Evolutionary conservation across 306 rosid species (phyloP).

Genomic region (Morella rubra): DNA sequence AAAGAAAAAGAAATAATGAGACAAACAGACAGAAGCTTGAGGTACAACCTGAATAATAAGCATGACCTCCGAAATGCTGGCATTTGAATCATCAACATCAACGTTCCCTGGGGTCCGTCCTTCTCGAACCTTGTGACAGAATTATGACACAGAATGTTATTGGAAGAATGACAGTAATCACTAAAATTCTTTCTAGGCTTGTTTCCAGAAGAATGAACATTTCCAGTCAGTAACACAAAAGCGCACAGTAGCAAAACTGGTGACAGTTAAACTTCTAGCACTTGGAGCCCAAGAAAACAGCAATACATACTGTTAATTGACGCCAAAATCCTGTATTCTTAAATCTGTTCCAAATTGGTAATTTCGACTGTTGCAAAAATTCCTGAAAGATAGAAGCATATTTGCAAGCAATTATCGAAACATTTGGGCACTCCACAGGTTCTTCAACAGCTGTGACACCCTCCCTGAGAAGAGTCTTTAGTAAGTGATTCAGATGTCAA

Average conservation of each 20-base stretch:
- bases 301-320: slow-evolving; percentile 70
- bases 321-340: slow-evolving; percentile 97
- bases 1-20: background rate
- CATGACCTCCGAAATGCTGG: slow-evolving; percentile 74
- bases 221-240: slow-evolving; percentile 5
- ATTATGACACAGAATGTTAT: slow-evolving; percentile 5
- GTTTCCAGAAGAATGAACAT: slow-evolving; percentile 9
- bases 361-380: slow-evolving; percentile 65
- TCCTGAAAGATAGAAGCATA: slow-evolving; percentile 87
- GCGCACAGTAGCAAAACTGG: slow-evolving; percentile 14
- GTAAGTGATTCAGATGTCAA: slow-evolving; percentile 29
- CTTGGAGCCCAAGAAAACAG: slow-evolving; percentile 15
- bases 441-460: slow-evolving; percentile 97
- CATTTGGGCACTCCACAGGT: slow-evolving; percentile 85
- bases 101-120: slow-evolving; percentile 62
- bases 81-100: slow-evolving; percentile 51
- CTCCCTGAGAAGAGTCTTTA: slow-evolving; percentile 63
- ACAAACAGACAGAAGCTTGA: background rate
- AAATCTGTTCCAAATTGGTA: slow-evolving; percentile 92
- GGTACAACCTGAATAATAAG: slow-evolving; percentile 69
- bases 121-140: slow-evolving; percentile 76
- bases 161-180: slow-evolving; percentile 5
- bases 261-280: background rate
- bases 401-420: slow-evolving; percentile 67
- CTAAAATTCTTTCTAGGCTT: background rate